phyloP scores from a whole-genome alignment of 164 flowering plant species.

The Kingdonia uniflora region DNA sequence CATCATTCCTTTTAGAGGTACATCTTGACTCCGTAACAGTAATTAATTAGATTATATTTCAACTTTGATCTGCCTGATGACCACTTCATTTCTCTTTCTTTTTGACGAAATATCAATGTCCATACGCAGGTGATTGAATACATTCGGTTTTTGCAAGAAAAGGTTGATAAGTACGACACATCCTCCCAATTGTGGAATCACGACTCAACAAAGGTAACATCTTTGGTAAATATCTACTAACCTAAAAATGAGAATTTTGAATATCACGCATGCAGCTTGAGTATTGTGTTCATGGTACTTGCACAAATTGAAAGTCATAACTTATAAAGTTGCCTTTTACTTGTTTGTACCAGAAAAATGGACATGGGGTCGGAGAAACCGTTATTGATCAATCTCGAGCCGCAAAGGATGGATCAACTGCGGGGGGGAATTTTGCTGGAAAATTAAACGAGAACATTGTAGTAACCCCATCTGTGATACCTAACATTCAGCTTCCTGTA shows the following conservation, averaged over 20 bases:
- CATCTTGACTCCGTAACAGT: background rate
- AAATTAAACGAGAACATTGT: slow-evolving; percentile 54
- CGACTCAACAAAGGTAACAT: slow-evolving; percentile 45
- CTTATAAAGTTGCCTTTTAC: too few species aligned
- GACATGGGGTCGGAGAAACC: slow-evolving; percentile 60
- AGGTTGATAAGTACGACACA: slow-evolving; percentile 50
- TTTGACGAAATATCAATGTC: background rate
- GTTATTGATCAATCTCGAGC: slow-evolving; percentile 42
- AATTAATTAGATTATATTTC: background rate
- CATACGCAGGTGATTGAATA: slow-evolving; percentile 70
- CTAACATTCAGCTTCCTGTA: too few species aligned
- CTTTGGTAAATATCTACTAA: slow-evolving; percentile 43
- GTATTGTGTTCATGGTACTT: too few species aligned
- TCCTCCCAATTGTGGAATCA: slow-evolving; percentile 52
- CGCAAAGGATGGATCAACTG: slow-evolving; percentile 42
- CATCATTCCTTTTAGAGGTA: slow-evolving; percentile 91
- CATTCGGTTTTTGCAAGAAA: slow-evolving; percentile 66
- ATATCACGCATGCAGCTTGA: too few species aligned
- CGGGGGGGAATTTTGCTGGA: slow-evolving; percentile 38
- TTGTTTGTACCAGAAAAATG: slow-evolving; percentile 46
- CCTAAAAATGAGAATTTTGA: too few species aligned
- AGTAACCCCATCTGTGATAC: too few species aligned
- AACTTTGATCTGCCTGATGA: background rate
- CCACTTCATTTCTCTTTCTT: background rate
- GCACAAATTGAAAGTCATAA: too few species aligned